Evolutionary conservation across 352 stramenopile species (phyloP), one percentile per base, ranked within the genome.

Genomic region (Globisporangium viniferum): DNA sequence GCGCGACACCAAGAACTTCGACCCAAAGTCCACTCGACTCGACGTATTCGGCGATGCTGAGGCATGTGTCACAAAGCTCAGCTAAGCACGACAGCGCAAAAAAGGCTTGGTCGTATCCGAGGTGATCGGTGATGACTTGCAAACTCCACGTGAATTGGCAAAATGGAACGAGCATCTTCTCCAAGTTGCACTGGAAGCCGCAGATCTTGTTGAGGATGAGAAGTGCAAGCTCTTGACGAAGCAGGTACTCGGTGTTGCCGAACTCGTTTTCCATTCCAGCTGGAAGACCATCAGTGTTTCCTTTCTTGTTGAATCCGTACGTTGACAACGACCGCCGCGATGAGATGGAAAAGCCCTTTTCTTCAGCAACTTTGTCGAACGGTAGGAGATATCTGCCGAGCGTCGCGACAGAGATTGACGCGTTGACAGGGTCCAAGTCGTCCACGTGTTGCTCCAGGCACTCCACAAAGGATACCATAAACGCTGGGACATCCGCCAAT

Each of bases 131-230:
- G 61, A 94, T 89, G 46, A 93, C 86, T 73, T 94, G 86, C 44
- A 94, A 69, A 60, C 80, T 90, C 86, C 86, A 94, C 0, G 84
- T 92, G 66, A 82, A 94, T 53, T 86, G 75, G 51, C 81, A 92
- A 36, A 92, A 93, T 33, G 86, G 84, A 58, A 81, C 79, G 31
- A 94, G 64, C 74, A 93, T 89, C 44, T 79, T 78, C 67, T 94
- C 86, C 58, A 94, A 68, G 41, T 79, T 88, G 59, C 70, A 90
- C 64, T 90, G 74, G 56, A 93, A 84, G 0, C 83, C 84, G 51
- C 86, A 94, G 8, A 94, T 82, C 71, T 92, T 93, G 74, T 91
- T 93, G 3, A 94, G 57, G 22, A 94, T 88, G 12, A 92, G 75
- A 24, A 94, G 59, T 1, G 86, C 84, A 54, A 88, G 78, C 48